phyloP scores from a whole-genome alignment of 768 basidiomycete genomes.

The Coprinopsis strossmayeri region DNA sequence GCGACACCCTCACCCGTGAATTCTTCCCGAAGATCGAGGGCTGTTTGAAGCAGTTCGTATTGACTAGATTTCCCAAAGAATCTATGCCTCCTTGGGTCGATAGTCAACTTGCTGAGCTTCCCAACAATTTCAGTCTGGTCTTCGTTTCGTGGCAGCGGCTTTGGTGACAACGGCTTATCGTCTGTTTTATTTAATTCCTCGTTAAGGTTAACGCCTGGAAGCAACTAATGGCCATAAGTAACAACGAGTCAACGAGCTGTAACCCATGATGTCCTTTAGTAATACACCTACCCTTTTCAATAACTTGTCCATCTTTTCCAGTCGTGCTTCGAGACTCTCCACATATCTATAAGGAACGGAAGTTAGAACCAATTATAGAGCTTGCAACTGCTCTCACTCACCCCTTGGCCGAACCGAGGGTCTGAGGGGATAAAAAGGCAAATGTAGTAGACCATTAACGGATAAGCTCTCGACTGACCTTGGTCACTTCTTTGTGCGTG shows the following conservation, averaged over 20 bases:
- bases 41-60: conserved; percentile 44
- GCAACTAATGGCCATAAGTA: conserved; percentile 11
- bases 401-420: conserved; percentile 61
- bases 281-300: conserved; percentile 43
- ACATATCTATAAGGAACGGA: conserved; percentile 37
- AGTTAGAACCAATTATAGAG: background rate
- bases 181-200: conserved; percentile 44
- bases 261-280: too few species aligned
- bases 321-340: conserved; percentile 52
- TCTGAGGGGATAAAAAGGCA: conserved; percentile 26
- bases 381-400: conserved; percentile 23
- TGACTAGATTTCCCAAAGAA: conserved; percentile 52
- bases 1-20: conserved; percentile 32
- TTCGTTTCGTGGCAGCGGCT: conserved; percentile 18
- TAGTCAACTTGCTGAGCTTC: conserved; percentile 28
- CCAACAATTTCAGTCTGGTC: conserved; percentile 19
- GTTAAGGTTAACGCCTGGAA: conserved; percentile 60
- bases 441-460: too few species aligned
- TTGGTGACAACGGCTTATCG: conserved; percentile 12
- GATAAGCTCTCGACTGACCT: conserved; percentile 37
- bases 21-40: conserved; percentile 51
- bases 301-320: conserved; percentile 61
- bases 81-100: conserved; percentile 31
- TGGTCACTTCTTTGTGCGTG: conserved; percentile 63
- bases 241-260: background rate